phyloP scores from a whole-genome alignment of 1,284 basidiomycete genomes.

The Rhodotorula mucilaginosa region DNA sequence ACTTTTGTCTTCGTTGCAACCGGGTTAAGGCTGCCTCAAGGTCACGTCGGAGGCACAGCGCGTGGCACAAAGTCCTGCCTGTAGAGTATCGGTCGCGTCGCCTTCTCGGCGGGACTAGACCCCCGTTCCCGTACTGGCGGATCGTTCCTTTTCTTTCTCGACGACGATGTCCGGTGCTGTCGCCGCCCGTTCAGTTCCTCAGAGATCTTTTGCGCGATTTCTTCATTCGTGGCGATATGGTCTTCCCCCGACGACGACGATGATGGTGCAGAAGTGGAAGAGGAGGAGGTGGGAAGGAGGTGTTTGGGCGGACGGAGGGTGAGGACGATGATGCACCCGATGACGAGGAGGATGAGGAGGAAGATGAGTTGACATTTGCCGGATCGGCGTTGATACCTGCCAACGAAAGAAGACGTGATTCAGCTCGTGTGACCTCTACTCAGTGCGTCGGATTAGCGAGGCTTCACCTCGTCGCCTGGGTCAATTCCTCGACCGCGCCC shows the following conservation, averaged over 20 bases:
- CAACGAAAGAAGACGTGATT: no score
- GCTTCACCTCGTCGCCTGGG: slow-evolving; percentile 71
- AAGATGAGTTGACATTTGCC: slow-evolving; percentile 90
- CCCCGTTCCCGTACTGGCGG: no score
- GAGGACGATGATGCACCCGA: slow-evolving; percentile 74
- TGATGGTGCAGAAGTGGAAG: neutral
- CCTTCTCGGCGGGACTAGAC: no score
- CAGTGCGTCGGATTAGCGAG: neutral
- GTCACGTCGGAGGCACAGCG: no score
- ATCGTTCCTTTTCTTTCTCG: no score
- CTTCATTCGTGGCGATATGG: neutral
- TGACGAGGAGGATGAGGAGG: slow-evolving; percentile 81
- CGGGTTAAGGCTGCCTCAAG: neutral
- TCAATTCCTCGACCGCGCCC: slow-evolving; percentile 80
- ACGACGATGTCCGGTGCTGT: no score
- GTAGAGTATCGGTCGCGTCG: no score
- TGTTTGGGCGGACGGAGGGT: slow-evolving; percentile 56
- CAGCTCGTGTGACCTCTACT: neutral
- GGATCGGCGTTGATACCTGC: slow-evolving; percentile 86
- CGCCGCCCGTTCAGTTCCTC: slow-evolving; percentile 9
- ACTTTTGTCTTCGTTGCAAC: neutral
- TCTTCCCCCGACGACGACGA: neutral
- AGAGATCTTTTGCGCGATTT: slow-evolving; percentile 7
- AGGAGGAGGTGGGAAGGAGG: neutral
- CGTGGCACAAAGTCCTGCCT: no score